Base-by-base conservation (phyloP, 305 asterid species). In the Plantago lanceolata region DNA sequence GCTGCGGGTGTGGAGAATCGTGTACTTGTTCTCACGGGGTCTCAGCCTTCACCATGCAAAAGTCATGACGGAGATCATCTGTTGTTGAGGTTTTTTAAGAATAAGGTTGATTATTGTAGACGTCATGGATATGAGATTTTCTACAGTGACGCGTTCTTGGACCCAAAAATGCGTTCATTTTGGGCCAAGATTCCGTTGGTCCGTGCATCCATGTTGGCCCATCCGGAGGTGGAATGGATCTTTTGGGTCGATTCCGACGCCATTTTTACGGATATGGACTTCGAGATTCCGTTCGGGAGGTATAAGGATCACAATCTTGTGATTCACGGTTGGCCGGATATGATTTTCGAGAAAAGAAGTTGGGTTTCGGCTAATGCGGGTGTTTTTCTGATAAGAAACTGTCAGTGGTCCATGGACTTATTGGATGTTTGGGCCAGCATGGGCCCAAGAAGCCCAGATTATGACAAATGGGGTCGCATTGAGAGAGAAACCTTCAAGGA, bases 191-290 rank as follows among this genome's bases (percentile, higher is more conserved):
- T 87, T 4, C 89, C 95, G 19, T 19, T 85, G 2, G 67, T 81
- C 44, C 71, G 83, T 68, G 88, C 87, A 5, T 72, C 93, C 0
- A 85, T 87, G 95, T n/a, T 87, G 73, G 88, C 90, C 58, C 90
- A 81, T 20, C 95, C 95, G 19, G 87, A 85, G 48, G 64, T 62
- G 14, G 95, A 85, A 76, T 87, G 95, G 95, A 47, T 87, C 14
- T 68, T 81, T 47, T 87, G 95, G 95, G 28, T 87, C 44, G 95
- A 87, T 31, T 85, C 93, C 5, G 95, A 87, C 48, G 93, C 95
- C 0, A 80, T 85, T 1, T 85, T 87, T 26, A 85, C 95, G 1
- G 87, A 87, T 49, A 85, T 87, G 93, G 90, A 85, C 58, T 87
- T 81, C 49, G 66, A 67, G 78, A 54, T 87, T 57, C 95, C 95